These are phyloP conservation scores for Leishmania lainsoni DNA, from an alignment of 208 protist genomes.

Conservation along the genomic window DNA sequence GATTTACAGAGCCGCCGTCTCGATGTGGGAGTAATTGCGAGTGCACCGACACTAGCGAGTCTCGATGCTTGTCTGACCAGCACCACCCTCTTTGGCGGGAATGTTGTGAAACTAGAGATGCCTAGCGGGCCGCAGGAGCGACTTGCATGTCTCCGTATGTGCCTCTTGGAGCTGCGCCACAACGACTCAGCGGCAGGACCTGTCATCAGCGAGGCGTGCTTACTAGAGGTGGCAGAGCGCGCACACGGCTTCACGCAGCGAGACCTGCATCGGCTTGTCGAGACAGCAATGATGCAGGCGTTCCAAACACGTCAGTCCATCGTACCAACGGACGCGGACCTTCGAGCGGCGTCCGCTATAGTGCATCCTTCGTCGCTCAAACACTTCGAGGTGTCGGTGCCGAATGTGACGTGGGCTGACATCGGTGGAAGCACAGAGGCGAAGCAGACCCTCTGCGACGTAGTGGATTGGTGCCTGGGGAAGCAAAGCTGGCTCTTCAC, in stretches of 20 bases:
- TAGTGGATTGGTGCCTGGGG: slow-evolving; percentile 90
- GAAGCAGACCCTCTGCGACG: slow-evolving; percentile 91
- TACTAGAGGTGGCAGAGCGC: slow-evolving; percentile 35
- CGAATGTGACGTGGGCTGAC: slow-evolving; percentile 91
- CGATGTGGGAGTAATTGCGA: slow-evolving; percentile 42
- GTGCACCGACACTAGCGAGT: slow-evolving; percentile 31
- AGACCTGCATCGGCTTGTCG: slow-evolving; percentile 51
- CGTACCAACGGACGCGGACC: slow-evolving; percentile 23
- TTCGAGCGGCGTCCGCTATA: slow-evolving; percentile 30
- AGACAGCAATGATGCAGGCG: slow-evolving; percentile 38
- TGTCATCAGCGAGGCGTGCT: slow-evolving; percentile 12
- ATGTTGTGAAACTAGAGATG: slow-evolving; percentile 27
- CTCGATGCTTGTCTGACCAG: slow-evolving; percentile 35
- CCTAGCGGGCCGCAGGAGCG: slow-evolving; percentile 31
- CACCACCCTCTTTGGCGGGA: slow-evolving; percentile 19
- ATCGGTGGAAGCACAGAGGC: slow-evolving; percentile 94
- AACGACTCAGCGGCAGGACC: slow-evolving; percentile 2
- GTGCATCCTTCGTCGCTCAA: slow-evolving; percentile 64
- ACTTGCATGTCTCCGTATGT: slow-evolving; percentile 24
- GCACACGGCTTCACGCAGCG: slow-evolving; percentile 69
- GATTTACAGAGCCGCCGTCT: slow-evolving; percentile 22
- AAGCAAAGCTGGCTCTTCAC: slow-evolving; percentile 91
- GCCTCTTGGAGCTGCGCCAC: slow-evolving; percentile 13
- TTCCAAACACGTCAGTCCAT: slow-evolving; percentile 34
- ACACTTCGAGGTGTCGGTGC: slow-evolving; percentile 82